These are phyloP conservation scores for Acanthamoeba healyi DNA, from an alignment of 208 protist species.

Conservation along the genomic window DNA sequence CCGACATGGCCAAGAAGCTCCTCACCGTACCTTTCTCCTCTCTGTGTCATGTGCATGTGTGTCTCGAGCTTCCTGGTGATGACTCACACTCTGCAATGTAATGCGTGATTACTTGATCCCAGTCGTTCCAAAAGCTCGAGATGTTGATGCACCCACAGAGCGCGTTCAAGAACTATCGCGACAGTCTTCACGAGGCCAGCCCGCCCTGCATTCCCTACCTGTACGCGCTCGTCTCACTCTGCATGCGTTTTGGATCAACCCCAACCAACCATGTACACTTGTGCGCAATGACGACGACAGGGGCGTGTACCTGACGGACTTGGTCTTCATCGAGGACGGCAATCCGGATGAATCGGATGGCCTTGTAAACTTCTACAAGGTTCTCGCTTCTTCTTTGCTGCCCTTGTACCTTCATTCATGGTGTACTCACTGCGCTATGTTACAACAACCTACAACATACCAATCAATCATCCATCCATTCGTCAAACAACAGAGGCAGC, in stretches of 20 bases:
- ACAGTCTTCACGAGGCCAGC: slow-evolving; percentile 73
- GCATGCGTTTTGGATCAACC: no score
- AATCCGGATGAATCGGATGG: slow-evolving; percentile 77
- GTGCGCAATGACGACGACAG: not conserved
- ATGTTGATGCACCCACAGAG: slow-evolving; percentile 75
- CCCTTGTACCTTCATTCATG: no score
- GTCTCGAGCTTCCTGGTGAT: not conserved
- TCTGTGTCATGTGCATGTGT: not conserved
- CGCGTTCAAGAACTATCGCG: slow-evolving; percentile 81
- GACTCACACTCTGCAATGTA: not conserved
- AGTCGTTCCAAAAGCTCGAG: slow-evolving; percentile 73
- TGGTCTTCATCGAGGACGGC: slow-evolving; percentile 89
- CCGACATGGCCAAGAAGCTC: slow-evolving; percentile 77
- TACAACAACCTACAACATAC: not conserved
- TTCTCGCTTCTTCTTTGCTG: no score
- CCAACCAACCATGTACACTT: not conserved
- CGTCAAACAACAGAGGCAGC: slow-evolving; percentile 57
- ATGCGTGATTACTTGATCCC: not conserved
- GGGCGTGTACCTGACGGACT: slow-evolving; percentile 85
- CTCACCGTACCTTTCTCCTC: slow-evolving; percentile 30
- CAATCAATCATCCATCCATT: not conserved
- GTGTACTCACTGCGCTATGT: no score
- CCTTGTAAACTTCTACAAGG: slow-evolving; percentile 80
- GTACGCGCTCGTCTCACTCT: slow-evolving; percentile 27
- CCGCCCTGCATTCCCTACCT: slow-evolving; percentile 83